Evolutionary conservation across 192 early-diverging fungal species (phyloP).

Genomic region (Coemansia sp.): DNA sequence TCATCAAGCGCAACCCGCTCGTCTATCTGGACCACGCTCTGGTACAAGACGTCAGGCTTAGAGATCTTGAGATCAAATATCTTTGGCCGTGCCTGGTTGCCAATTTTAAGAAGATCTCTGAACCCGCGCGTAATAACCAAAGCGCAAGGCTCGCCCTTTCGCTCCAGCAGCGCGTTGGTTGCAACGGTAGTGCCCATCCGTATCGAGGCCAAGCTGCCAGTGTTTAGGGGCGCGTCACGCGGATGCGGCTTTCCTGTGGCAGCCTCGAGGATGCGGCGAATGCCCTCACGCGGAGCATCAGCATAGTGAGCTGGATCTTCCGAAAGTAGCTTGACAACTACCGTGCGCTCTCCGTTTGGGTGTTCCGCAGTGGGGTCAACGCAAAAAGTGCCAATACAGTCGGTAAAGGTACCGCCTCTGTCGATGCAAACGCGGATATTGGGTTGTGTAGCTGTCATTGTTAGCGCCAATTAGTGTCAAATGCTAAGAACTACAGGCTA

Average conservation of each 20-base stretch:
- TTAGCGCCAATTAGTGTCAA: too few relatives aligned
- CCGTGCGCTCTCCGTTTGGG: conserved; percentile 54
- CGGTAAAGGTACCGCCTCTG: conserved; percentile 96
- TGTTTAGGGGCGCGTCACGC: conserved; percentile 68
- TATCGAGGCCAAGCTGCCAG: conserved; percentile 68
- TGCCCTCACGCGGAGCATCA: conserved; percentile 94
- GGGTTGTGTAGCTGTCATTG: not conserved
- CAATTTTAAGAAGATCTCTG: conserved; percentile 75
- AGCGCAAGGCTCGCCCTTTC: conserved; percentile 85
- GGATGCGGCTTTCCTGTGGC: conserved; percentile 69
- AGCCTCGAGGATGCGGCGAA: conserved; percentile 79
- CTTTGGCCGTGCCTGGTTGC: conserved; percentile 88
- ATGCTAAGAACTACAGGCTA: too few relatives aligned
- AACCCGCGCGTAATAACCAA: conserved; percentile 91
- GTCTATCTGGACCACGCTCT: conserved; percentile 75
- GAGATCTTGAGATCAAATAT: conserved; percentile 90
- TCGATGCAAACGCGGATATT: conserved; percentile 67
- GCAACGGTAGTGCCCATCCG: conserved; percentile 98
- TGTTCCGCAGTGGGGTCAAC: conserved; percentile 30
- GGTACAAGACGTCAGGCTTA: conserved; percentile 85
- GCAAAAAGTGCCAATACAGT: conserved; percentile 80
- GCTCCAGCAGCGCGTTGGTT: conserved; percentile 85
- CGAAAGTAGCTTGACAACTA: conserved; percentile 85
- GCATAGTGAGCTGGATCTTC: conserved; percentile 87
- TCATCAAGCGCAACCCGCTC: conserved; percentile 86